Conservation (phyloP, 1,284 basidiomycete species). For the Naganishia sp. region DNA sequence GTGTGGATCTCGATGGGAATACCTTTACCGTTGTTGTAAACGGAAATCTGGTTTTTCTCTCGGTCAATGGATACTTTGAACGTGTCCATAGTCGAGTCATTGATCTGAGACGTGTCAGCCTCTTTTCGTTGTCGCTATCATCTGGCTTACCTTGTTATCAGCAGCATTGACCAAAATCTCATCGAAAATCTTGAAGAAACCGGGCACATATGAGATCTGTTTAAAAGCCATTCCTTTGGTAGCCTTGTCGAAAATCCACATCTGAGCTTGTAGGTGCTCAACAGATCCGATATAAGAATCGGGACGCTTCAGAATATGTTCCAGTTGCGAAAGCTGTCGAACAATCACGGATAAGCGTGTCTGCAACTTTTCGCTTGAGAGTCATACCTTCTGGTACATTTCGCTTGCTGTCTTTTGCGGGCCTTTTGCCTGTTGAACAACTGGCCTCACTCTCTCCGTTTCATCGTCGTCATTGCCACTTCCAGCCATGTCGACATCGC, state of each 20-base stretch:
- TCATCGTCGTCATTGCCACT: conserved; percentile 41
- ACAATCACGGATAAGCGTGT: neutral
- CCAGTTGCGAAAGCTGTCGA: conserved; percentile 83
- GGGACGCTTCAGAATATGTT: conserved; percentile 94
- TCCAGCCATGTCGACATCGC: conserved; percentile 28
- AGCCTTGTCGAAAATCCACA: conserved; percentile 88
- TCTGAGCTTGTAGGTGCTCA: conserved; percentile 75
- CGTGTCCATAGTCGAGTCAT: conserved; percentile 82
- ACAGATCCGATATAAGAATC: conserved; percentile 98
- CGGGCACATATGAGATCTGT: conserved; percentile 90
- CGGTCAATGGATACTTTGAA: conserved; percentile 84
- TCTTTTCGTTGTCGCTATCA: conserved; percentile 27
- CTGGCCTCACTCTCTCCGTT: conserved; percentile 39
- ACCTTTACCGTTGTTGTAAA: conserved; percentile 94
- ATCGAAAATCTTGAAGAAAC: conserved; percentile 99
- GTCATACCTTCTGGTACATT: conserved; percentile 81
- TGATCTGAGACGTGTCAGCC: conserved; percentile 63
- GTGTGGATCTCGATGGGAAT: conserved; percentile 97
- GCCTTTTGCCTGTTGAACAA: conserved; percentile 33
- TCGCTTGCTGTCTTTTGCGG: conserved; percentile 88
- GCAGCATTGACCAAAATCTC: conserved; percentile 99
- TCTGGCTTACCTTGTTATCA: conserved; percentile 82
- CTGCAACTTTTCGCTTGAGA: neutral
- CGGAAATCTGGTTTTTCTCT: conserved; percentile 81
- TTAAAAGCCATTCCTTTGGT: conserved; percentile 74